These are phyloP conservation scores for Dactylellina drechsleri DNA, from an alignment of 2,329 filamentous ascomycete species.

Conservation along the genomic window DNA sequence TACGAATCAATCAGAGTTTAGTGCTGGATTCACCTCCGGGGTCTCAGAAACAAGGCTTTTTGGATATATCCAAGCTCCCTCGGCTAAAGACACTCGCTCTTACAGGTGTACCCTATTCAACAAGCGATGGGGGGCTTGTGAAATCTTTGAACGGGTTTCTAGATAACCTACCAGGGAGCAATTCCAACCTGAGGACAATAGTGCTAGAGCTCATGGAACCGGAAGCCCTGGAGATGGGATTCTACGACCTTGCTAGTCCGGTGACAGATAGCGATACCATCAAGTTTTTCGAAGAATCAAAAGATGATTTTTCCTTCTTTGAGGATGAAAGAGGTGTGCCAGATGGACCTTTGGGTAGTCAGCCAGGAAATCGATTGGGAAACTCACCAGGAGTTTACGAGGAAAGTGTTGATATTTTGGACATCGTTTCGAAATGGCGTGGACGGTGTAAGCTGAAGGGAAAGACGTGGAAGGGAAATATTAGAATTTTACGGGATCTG, in stretches of 20 bases:
- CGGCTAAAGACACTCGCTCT: slow-evolving; percentile 54
- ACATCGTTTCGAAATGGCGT: slow-evolving; percentile 35
- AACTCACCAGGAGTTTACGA: neutral
- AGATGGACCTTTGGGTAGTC: neutral
- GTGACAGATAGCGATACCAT: slow-evolving; percentile 25
- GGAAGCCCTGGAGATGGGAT: slow-evolving; percentile 19
- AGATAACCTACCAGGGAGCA: neutral
- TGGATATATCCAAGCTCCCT: slow-evolving; percentile 36
- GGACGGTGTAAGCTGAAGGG: slow-evolving; percentile 18
- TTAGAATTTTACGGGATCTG: slow-evolving; percentile 29
- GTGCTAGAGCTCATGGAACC: slow-evolving; percentile 24
- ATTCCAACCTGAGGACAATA: slow-evolving; percentile 14
- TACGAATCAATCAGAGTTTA: slow-evolving; percentile 46
- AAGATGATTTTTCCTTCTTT: slow-evolving; percentile 50
- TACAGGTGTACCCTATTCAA: slow-evolving; percentile 21
- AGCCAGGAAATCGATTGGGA: neutral
- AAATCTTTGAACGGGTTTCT: slow-evolving; percentile 16
- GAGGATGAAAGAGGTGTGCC: slow-evolving; percentile 32
- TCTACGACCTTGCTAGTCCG: slow-evolving; percentile 19
- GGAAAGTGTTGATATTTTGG: slow-evolving; percentile 16
- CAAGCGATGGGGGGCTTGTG: slow-evolving; percentile 6
- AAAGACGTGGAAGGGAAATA: slow-evolving; percentile 22
- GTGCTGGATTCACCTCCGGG: slow-evolving; percentile 6
- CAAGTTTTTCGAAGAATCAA: slow-evolving; percentile 39
- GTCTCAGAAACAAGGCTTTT: slow-evolving; percentile 7